phyloP scores from a whole-genome alignment of 257 asterid species.

The Solanum paucissectum region DNA sequence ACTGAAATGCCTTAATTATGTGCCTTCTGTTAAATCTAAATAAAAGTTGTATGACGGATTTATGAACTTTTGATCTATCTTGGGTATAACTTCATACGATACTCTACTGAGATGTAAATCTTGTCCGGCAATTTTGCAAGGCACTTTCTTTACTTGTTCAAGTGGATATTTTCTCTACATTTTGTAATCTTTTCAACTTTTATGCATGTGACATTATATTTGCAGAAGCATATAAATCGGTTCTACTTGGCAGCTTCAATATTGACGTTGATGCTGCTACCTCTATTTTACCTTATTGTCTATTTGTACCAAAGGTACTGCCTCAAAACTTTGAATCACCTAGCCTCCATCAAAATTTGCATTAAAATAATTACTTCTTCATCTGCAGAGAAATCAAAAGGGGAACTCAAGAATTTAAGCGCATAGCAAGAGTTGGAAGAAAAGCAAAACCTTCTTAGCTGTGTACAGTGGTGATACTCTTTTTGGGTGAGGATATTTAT shows the following conservation, averaged over 20 bases:
- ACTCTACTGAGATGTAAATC: neutral
- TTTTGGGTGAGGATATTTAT: neutral
- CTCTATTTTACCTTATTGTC: conserved; percentile 59
- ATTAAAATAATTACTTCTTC: neutral
- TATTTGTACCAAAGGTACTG: conserved; percentile 66
- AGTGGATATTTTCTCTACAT: neutral
- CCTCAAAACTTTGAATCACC: conserved; percentile 5
- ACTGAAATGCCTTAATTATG: neutral
- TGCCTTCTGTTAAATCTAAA: neutral
- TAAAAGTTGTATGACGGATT: neutral
- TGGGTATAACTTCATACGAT: neutral
- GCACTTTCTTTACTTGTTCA: neutral
- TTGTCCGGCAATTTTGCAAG: neutral
- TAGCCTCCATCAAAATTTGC: neutral
- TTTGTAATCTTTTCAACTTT: neutral
- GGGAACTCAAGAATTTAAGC: conserved; percentile 63
- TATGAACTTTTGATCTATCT: neutral
- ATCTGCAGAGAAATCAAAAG: conserved; percentile 46
- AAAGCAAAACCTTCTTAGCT: conserved; percentile 66
- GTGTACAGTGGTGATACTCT: neutral
- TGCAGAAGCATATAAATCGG: conserved; percentile 68
- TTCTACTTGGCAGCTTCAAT: conserved; percentile 60
- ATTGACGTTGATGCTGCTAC: conserved; percentile 73
- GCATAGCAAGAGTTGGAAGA: conserved; percentile 43
- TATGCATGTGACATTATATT: neutral